Evolutionary conservation across 768 basidiomycete genomes (phyloP).

Genomic region (Pisolithus tinctorius): DNA sequence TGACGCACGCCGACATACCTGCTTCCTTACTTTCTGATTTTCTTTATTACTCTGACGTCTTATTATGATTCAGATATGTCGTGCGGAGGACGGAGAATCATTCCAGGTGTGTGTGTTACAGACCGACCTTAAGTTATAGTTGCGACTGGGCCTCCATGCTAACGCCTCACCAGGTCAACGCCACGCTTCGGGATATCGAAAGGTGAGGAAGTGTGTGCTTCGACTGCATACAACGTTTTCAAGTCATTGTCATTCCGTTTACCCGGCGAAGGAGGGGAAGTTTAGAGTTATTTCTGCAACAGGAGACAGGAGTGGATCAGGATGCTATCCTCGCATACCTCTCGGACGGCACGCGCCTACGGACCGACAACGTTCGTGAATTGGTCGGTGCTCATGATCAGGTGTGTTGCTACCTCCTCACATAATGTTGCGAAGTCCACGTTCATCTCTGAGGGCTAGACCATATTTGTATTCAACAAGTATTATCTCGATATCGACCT

Average conservation of each 20-base stretch:
- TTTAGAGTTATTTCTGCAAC: conserved; percentile 65
- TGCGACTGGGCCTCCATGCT: neutral
- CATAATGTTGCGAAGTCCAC: neutral
- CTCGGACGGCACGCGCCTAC: conserved; percentile 70
- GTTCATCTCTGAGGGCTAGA: conserved; percentile 30
- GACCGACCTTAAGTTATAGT: neutral
- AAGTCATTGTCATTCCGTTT: neutral
- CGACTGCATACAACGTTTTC: neutral
- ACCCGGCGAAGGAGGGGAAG: conserved; percentile 43
- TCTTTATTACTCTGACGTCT: conserved; percentile 2
- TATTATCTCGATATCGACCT: conserved; percentile 66
- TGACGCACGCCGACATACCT: neutral
- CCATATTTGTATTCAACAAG: conserved; percentile 82
- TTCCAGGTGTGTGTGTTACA: conserved; percentile 39
- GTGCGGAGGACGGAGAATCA: conserved; percentile 57
- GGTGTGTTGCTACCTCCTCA: conserved; percentile 33
- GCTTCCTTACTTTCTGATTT: neutral
- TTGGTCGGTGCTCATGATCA: conserved; percentile 70
- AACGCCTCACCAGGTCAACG: conserved; percentile 40
- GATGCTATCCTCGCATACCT: conserved; percentile 71
- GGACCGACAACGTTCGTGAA: conserved; percentile 67
- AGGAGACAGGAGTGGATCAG: conserved; percentile 65
- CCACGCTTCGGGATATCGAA: conserved; percentile 70
- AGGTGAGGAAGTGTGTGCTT: conserved; percentile 34
- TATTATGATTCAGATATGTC: conserved; percentile 57